Evolutionary conservation across 1,139 yeast genomes (phyloP), one percentile per base, ranked within the genome.

Genomic region (Diutina mesorugosa): DNA sequence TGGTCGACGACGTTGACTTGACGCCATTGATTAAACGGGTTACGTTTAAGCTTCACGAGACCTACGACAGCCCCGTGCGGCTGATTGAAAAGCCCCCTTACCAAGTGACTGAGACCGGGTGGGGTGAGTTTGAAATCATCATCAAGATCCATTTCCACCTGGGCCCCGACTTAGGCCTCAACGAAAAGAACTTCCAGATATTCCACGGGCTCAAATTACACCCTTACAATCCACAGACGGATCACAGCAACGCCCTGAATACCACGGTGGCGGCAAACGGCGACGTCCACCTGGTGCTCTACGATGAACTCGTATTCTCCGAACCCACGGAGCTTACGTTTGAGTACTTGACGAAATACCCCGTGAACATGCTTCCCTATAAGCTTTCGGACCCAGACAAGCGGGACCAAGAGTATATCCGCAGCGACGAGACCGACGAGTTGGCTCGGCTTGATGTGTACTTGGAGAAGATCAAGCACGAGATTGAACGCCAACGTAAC

Each of bases 81-180:
- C 78, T 95, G 1, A 78, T 93, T 7, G 99, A 93, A 61, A 69
- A 77, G 45, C 97, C 97, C 2, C 99, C 99, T 0, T 93, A 87
- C 65, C 95, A 91, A 67, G 91, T 93, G 14, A 88, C 97, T 0
- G 99, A 95, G 66, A 89, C 98, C 0, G 99, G 99, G 0, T 93
- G 99, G 99, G 99, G 99, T 60, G 99, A 93, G 69, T 93, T 93
- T 71, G 99, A 93, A 66, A 87, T 95, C 60, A 82, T 87, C 48
- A 85, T 93, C 58, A 89, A 91, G 68, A 81, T 93, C 45, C 91
- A 85, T 69, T 93, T 93, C 70, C 87, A 85, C 52, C 78, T 85
- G 30, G 96, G 90, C 45, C 86, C 95, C 18, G 80, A 76, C 55
- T 64, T 76, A 55, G 79, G 79, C 4, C 74, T 76, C 45, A 85